These are phyloP conservation scores for Populus euphratica DNA, from an alignment of 345 rosid species.

Conservation along the genomic window DNA sequence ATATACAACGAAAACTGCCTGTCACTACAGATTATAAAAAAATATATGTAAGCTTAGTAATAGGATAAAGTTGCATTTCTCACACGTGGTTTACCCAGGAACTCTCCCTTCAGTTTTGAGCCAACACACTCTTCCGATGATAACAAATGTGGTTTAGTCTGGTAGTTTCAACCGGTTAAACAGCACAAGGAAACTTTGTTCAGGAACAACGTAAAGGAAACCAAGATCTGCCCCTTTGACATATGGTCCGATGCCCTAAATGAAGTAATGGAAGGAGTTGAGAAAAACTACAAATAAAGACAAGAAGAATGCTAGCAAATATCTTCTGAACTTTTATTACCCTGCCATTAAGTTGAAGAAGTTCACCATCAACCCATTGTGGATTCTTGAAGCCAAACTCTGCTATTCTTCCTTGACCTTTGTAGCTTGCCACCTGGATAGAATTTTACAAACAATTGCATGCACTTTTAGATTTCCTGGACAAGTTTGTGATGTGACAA, in stretches of 20 bases:
- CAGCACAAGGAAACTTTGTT: constrained; percentile 85
- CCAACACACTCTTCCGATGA: not conserved
- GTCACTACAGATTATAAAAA: not conserved
- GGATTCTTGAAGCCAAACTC: constrained; percentile 74
- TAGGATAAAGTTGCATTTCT: not conserved
- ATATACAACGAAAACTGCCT: constrained; percentile 9
- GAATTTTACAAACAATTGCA: not conserved
- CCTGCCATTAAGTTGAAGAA: constrained; percentile 83
- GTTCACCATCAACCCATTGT: constrained; percentile 88
- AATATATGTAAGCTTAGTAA: not conserved
- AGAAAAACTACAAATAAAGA: not conserved
- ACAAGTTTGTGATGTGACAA: not conserved
- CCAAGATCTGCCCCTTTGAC: constrained; percentile 88
- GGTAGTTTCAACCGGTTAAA: constrained; percentile 84
- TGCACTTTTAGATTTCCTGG: not conserved
- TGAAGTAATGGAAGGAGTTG: not conserved
- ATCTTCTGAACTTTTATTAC: constrained; percentile 28
- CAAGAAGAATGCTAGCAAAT: constrained; percentile 3
- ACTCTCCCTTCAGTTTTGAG: constrained; percentile 1
- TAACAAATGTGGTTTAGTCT: constrained; percentile 32
- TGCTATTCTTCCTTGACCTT: constrained; percentile 92
- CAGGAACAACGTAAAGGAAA: constrained; percentile 74
- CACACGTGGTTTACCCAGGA: not conserved
- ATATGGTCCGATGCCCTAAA: constrained; percentile 77
- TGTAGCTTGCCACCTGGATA: constrained; percentile 70